These are phyloP conservation scores for Circinella umbellata DNA, from an alignment of 371 early-diverging fungal genomes.

Conservation along the genomic window DNA sequence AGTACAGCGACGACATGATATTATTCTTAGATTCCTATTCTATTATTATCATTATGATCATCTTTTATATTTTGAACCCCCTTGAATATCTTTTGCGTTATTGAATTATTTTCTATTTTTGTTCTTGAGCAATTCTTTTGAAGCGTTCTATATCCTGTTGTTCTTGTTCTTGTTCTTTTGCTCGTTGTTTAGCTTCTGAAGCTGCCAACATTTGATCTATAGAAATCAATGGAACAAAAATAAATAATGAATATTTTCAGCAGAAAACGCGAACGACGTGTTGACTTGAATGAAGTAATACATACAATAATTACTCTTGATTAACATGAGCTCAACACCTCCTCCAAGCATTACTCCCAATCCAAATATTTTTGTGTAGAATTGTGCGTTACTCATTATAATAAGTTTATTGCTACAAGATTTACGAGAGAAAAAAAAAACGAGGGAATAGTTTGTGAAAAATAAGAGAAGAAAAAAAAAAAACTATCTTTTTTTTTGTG, in stretches of 20 bases:
- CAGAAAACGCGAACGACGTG: background rate
- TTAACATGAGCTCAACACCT: conserved; percentile 45
- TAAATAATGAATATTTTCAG: background rate
- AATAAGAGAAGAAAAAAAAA: background rate
- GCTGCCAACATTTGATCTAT: conserved; percentile 56
- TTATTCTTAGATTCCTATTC: too few relatives aligned
- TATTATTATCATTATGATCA: too few relatives aligned
- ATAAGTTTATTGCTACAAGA: conserved; percentile 2
- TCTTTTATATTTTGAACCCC: too few relatives aligned
- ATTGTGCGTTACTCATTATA: conserved; percentile 23
- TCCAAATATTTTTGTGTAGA: conserved; percentile 50
- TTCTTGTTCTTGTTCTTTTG: conserved; percentile 43
- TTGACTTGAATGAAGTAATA: background rate
- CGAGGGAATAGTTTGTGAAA: too few relatives aligned
- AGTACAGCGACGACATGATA: too few relatives aligned
- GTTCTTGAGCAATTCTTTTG: conserved; percentile 20
- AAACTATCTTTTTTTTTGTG: background rate
- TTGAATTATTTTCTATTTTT: background rate
- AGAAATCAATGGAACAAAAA: background rate
- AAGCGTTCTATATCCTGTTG: conserved; percentile 42
- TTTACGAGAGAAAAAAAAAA: background rate
- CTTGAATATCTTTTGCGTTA: background rate
- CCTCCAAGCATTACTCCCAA: conserved; percentile 39
- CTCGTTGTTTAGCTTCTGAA: conserved; percentile 47
- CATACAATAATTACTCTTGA: conserved; percentile 57